phyloP scores from a whole-genome alignment of 495 filamentous ascomycete species.

The Amphirosellinia nigrospora region DNA sequence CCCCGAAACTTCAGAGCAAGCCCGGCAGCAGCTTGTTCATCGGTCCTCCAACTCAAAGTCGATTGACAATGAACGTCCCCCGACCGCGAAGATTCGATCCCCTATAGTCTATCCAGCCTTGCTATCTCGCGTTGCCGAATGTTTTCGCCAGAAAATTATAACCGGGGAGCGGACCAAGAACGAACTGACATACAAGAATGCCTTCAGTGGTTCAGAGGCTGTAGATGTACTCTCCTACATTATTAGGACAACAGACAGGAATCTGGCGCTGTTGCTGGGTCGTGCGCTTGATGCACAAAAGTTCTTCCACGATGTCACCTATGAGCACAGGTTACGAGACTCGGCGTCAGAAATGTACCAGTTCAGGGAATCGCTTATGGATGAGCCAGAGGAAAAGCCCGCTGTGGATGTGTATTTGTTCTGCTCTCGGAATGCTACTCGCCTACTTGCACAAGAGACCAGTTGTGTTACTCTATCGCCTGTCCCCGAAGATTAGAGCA shows the following conservation, averaged over 20 bases:
- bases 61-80: conserved; percentile 54
- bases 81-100: conserved; percentile 61
- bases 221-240: conserved; percentile 94
- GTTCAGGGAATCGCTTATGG: conserved; percentile 90
- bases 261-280: conserved; percentile 91
- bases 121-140: conserved; percentile 87
- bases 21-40: conserved; percentile 49
- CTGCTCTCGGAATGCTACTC: conserved; percentile 97
- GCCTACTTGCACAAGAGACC: conserved; percentile 93
- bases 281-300: conserved; percentile 96
- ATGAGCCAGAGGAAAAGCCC: conserved; percentile 73
- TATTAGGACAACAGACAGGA: conserved; percentile 95
- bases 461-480: conserved; percentile 97
- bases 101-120: conserved; percentile 93
- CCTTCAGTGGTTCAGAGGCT: conserved; percentile 92
- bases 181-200: conserved; percentile 94
- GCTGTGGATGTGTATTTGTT: conserved; percentile 95
- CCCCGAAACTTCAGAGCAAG: conserved; percentile 47
- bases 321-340: conserved; percentile 94
- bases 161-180: conserved; percentile 92
- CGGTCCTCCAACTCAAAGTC: conserved; percentile 53
- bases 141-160: conserved; percentile 83
- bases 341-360: conserved; percentile 92
- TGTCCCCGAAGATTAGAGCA: conserved; percentile 95
- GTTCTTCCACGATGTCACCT: conserved; percentile 99